Evolutionary conservation across 805 yeast species (phyloP).

Genomic region (Wickerhamiella galacta): DNA sequence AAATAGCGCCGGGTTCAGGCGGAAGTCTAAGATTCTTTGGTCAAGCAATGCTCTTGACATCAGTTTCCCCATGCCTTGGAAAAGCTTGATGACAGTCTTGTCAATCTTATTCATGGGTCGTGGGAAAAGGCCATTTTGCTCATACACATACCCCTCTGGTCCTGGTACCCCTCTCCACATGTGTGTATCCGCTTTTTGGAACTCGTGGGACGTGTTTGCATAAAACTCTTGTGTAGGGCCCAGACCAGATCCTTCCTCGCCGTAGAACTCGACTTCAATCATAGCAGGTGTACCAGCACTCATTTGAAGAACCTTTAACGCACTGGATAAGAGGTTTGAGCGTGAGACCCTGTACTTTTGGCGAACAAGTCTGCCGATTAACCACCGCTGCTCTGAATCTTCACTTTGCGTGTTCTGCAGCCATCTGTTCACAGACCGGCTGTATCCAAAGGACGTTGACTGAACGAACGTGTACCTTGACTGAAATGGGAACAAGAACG

Average conservation of each 20-base stretch:
- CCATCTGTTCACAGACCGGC: constrained; percentile 70
- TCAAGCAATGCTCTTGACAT: constrained; percentile 77
- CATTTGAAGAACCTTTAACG: constrained; percentile 55
- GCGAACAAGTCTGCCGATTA: constrained; percentile 33
- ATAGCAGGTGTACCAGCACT: constrained; percentile 70
- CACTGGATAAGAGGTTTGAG: constrained; percentile 51
- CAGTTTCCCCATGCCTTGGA: constrained; percentile 60
- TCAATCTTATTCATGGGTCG: constrained; percentile 28
- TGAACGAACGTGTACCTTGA: constrained; percentile 63
- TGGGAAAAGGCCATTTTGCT: constrained; percentile 54
- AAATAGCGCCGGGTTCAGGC: constrained; percentile 58
- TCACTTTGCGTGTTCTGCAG: constrained; percentile 25
- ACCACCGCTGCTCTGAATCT: too few species aligned
- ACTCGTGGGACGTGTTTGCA: constrained; percentile 61
- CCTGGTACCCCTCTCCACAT: constrained; percentile 48
- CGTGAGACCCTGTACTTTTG: constrained; percentile 70
- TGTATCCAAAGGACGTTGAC: constrained; percentile 81
- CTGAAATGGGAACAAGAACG: constrained; percentile 74
- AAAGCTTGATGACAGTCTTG: constrained; percentile 23
- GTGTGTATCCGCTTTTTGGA: constrained; percentile 35
- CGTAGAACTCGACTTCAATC: constrained; percentile 71
- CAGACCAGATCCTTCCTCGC: constrained; percentile 89
- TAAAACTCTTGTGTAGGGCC: constrained; percentile 95
- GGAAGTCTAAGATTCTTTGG: constrained; percentile 71
- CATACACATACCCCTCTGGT: constrained; percentile 24